Base-by-base conservation (phyloP, 441 rosid genomes). In the Populus hybrid region DNA sequence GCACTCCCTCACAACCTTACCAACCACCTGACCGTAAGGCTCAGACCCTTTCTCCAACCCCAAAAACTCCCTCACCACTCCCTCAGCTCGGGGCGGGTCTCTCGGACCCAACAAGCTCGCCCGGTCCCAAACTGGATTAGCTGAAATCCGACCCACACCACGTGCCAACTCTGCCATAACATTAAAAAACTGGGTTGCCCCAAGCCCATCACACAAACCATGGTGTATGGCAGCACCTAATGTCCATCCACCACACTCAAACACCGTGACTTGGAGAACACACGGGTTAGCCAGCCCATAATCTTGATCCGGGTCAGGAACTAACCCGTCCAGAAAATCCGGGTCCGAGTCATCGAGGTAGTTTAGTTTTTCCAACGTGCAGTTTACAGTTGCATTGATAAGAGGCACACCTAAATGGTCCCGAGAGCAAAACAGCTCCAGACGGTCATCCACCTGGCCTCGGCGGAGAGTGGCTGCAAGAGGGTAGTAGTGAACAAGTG, bases 151-250 rank as follows among this genome's bases (percentile, higher is more conserved):
- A 16, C 68, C 76, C 5, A 80, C 84, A 61, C 97, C 94, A 1
- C 94, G 91, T 4, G 97, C 95, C 77, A 92, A 11, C 77, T 90
- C 98, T 0, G 92, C 97, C 82, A 83, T 81, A 5, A 78, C 88
- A 36, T 83, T 87, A 61, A 94, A 94, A 79, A 93, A 90, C 21
- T 82, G 87, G 21, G 95, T 94, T 26, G 91, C 94, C 2, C 97
- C 98, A 16, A 90, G 82, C 42, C 98, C 97, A n/a, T 94, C 98
- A 31, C 97, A 93, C 73, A 94, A 64, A 5, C 90, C 83, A 68
- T 93, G 92, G 77, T 93, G 94, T 29, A 91, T 79, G 12, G 97
- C 84, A 24, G 95, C 86, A 1, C 95, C 99, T 1, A 93, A 72
- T 38, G 85, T 84, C 81, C 83, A 91, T 7, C 97, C 98, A 42